phyloP scores from a whole-genome alignment of 768 basidiomycete genomes.

The Amylocystis lapponica region DNA sequence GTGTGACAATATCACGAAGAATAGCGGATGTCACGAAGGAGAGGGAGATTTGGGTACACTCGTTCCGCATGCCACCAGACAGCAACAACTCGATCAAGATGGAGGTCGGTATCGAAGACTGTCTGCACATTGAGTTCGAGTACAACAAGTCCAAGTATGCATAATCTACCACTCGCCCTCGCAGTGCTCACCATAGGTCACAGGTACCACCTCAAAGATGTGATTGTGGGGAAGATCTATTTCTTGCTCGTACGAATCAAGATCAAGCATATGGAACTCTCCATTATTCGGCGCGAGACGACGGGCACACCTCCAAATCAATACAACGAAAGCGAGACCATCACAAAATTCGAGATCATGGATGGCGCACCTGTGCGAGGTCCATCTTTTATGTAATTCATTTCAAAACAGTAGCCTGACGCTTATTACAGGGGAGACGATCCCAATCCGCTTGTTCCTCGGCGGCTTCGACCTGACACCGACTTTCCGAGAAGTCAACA shows the following conservation, averaged over 20 bases:
- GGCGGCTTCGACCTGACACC: constrained; percentile 98
- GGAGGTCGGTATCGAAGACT: constrained; percentile 99
- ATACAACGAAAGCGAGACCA: constrained; percentile 98
- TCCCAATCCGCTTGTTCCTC: constrained; percentile 95
- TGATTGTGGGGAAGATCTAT: constrained; percentile 99
- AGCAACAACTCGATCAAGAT: constrained; percentile 98
- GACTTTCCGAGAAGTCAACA: constrained; percentile 98
- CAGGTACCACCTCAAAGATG: constrained; percentile 98
- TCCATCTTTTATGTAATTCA: constrained; percentile 23
- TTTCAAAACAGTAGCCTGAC: background rate
- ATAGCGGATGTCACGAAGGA: constrained; percentile 94
- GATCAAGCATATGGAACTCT: constrained; percentile 99
- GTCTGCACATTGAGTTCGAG: constrained; percentile 97
- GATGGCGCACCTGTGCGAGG: constrained; percentile 97
- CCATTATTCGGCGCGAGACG: constrained; percentile 95
- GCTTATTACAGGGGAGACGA: constrained; percentile 74
- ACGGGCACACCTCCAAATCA: constrained; percentile 98
- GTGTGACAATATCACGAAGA: constrained; percentile 84
- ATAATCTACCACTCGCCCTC: background rate
- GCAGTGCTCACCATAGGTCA: background rate
- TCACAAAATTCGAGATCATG: constrained; percentile 99
- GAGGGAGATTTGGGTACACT: constrained; percentile 95
- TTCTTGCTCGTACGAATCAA: constrained; percentile 98
- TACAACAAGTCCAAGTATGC: constrained; percentile 96
- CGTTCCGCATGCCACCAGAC: constrained; percentile 97